Evolutionary conservation across 2,329 filamentous ascomycete species (phyloP).

Genomic region (Aspergillus tanneri): DNA sequence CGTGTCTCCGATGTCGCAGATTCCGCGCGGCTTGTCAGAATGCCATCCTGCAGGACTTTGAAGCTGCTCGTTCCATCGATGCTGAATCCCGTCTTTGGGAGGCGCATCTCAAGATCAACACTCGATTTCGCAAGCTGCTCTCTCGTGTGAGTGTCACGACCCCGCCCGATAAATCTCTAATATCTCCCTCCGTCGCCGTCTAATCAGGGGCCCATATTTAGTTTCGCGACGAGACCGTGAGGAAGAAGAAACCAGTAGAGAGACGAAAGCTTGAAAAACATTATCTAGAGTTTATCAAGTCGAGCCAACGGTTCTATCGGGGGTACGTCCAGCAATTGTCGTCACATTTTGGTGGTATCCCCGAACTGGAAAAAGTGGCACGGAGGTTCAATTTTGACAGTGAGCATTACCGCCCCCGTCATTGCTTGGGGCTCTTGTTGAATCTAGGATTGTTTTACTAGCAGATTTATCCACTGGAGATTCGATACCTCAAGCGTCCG

Average conservation of each 20-base stretch:
- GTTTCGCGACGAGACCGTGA: slow-evolving; percentile 52
- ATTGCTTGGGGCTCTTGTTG: slow-evolving; percentile 8
- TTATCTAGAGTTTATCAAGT: slow-evolving; percentile 82
- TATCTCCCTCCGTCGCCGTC: not conserved
- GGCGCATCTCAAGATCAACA: slow-evolving; percentile 73
- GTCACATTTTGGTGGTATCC: slow-evolving; percentile 55
- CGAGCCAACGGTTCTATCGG: slow-evolving; percentile 83
- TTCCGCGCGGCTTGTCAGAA: slow-evolving; percentile 71
- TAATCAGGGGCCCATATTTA: slow-evolving; percentile 26
- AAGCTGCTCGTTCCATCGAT: slow-evolving; percentile 52
- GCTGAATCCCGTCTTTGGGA: slow-evolving; percentile 76
- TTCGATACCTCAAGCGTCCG: slow-evolving; percentile 44
- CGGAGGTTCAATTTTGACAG: slow-evolving; percentile 50
- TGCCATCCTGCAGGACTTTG: slow-evolving; percentile 66
- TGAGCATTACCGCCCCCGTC: slow-evolving; percentile 30
- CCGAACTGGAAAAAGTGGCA: slow-evolving; percentile 59
- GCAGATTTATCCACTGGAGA: slow-evolving; percentile 46
- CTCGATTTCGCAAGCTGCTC: slow-evolving; percentile 70
- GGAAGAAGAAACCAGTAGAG: slow-evolving; percentile 58
- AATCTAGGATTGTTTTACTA: slow-evolving; percentile 17
- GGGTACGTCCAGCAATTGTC: slow-evolving; percentile 78
- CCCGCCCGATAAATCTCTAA: not conserved
- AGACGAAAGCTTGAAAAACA: slow-evolving; percentile 77
- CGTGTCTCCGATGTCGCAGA: slow-evolving; percentile 40
- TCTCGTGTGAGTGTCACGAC: slow-evolving; percentile 47